Evolutionary conservation across 2,329 filamentous ascomycete species (phyloP).

Genomic region (Didymella glomerata): DNA sequence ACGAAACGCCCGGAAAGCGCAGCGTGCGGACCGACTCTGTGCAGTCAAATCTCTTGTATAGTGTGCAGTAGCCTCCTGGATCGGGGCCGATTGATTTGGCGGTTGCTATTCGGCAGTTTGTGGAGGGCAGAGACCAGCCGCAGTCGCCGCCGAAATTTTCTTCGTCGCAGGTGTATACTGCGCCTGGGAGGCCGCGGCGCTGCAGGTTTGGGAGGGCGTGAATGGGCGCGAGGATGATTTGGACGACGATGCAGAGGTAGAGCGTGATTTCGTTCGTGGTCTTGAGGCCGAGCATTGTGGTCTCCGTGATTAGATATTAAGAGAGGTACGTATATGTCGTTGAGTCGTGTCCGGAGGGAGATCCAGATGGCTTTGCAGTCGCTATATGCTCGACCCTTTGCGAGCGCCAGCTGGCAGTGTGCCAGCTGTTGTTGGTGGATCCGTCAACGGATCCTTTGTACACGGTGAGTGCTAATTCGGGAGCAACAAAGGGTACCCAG

Average conservation of each 20-base stretch:
- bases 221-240: conserved; percentile 20
- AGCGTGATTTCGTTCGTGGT: conserved; percentile 14
- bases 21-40: conserved; percentile 32
- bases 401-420: background rate
- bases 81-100: conserved; percentile 46
- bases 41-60: conserved; percentile 38
- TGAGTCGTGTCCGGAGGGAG: conserved; percentile 2
- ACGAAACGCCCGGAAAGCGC: conserved; percentile 37
- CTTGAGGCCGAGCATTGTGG: conserved; percentile 11
- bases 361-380: background rate
- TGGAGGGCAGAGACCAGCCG: conserved; percentile 38
- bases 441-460: conserved; percentile 12
- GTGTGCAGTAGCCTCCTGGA: conserved; percentile 38
- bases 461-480: conserved; percentile 11
- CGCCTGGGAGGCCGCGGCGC: conserved; percentile 46
- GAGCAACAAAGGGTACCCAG: conserved; percentile 12
- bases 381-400: conserved; percentile 1
- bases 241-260: conserved; percentile 19
- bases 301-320: conserved; percentile 18
- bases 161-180: conserved; percentile 44
- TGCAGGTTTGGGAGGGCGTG: conserved; percentile 28
- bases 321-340: conserved; percentile 10
- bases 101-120: conserved; percentile 35
- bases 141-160: conserved; percentile 42
- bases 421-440: conserved; percentile 8